These are phyloP conservation scores for Penium margaritaceum DNA, from an alignment of 139 green algal species.

Conservation along the genomic window DNA sequence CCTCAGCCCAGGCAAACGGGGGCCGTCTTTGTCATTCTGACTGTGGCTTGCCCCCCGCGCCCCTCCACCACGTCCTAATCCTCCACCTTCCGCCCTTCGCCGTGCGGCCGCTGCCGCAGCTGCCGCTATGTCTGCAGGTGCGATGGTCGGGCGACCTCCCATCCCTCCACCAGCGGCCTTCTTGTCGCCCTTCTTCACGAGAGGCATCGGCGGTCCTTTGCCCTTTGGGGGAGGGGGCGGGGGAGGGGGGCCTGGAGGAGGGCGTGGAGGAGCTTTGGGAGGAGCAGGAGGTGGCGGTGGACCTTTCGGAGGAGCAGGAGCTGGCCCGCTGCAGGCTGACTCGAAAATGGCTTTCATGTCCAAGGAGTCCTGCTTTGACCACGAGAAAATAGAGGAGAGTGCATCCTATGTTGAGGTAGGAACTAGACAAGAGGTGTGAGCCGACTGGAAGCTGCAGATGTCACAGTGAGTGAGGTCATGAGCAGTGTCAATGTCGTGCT, in stretches of 20 bases:
- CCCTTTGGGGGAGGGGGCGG: not conserved
- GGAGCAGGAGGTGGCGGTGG: conserved; percentile 4
- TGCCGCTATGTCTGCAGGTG: conserved; percentile 4
- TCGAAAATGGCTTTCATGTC: not conserved
- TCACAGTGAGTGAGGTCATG: not conserved
- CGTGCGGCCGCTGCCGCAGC: conserved; percentile 12
- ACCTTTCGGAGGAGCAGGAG: not conserved
- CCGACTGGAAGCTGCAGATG: not conserved
- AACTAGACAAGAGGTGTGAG: too few relatives aligned
- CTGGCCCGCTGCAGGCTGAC: not conserved
- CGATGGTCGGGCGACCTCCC: not conserved
- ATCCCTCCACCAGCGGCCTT: not conserved
- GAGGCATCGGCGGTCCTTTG: not conserved
- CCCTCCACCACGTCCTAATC: not conserved
- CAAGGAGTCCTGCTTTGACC: not conserved
- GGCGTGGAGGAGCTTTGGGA: not conserved
- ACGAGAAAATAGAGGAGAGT: not conserved
- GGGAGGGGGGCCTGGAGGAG: not conserved
- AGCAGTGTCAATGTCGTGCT: too few relatives aligned
- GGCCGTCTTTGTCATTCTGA: not conserved
- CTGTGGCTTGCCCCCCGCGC: not conserved
- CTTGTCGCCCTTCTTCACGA: conserved; percentile 12
- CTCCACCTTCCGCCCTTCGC: conserved; percentile 9
- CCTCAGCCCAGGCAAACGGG: not conserved
- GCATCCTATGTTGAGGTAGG: not conserved